Evolutionary conservation across 2,329 filamentous ascomycete species (phyloP).

Genomic region (Exophiala oligosperma): DNA sequence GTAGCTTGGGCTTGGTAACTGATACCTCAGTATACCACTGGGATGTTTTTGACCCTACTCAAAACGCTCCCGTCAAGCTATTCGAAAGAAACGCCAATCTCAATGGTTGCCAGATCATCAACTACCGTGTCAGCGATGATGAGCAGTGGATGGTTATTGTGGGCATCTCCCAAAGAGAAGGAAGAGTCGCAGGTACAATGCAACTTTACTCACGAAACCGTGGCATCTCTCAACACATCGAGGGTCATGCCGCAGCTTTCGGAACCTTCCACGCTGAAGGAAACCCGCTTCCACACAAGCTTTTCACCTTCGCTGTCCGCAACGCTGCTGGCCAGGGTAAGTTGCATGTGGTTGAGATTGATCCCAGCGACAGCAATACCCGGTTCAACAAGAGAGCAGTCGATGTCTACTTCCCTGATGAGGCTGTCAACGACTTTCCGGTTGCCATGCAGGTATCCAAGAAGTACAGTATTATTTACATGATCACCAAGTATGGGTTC

Average conservation of each 20-base stretch:
- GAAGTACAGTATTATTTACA: constrained; percentile 94
- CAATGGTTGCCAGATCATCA: constrained; percentile 95
- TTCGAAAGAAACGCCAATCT: constrained; percentile 95
- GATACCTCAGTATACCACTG: constrained; percentile 93
- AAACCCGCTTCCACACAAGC: constrained; percentile 84
- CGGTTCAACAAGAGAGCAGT: constrained; percentile 93
- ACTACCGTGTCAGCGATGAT: constrained; percentile 93
- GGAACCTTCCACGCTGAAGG: constrained; percentile 86
- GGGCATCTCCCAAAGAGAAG: constrained; percentile 90
- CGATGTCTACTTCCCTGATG: constrained; percentile 94
- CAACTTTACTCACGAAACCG: constrained; percentile 96
- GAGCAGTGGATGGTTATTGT: constrained; percentile 99
- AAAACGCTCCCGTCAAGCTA: constrained; percentile 79
- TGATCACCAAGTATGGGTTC: constrained; percentile 98
- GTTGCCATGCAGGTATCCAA: constrained; percentile 96
- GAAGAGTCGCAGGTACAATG: constrained; percentile 92
- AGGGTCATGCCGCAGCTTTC: constrained; percentile 94
- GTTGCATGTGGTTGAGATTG: constrained; percentile 95
- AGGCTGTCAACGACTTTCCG: constrained; percentile 95
- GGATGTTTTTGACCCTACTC: constrained; percentile 87
- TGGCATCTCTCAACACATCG: constrained; percentile 95
- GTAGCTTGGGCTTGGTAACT: constrained; percentile 83
- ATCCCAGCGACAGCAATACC: constrained; percentile 86
- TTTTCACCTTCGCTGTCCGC: constrained; percentile 95
- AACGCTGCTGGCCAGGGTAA: constrained; percentile 80